Base-by-base conservation (phyloP, 2,329 filamentous ascomycete species). In the Nigrospora sphaerica region DNA sequence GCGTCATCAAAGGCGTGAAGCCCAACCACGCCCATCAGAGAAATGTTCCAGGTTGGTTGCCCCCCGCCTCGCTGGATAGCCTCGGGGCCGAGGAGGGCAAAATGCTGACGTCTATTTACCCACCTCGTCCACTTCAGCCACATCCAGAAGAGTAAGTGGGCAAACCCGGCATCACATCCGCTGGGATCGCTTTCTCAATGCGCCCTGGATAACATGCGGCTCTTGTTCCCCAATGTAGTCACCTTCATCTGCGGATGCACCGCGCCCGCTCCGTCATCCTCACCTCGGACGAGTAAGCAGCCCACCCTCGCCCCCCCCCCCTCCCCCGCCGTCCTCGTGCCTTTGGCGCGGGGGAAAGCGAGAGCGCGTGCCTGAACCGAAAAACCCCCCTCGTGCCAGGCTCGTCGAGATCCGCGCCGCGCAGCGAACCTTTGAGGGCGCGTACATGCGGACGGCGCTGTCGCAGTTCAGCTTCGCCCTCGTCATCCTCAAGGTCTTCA, bases 401-500 rank as follows among this genome's bases (percentile, higher is more conserved):
- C 84, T 98, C 38, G 88, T 96, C 53, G 93, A 97, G 69, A 86
- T 97, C 54, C 88, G 93, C 52, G 93, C 93, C 12, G 88, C 92
- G 12, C 93, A 98, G 64, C 82, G 93, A 46, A 98, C 93, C 2
- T 98, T 97, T 58, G 93, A 98, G 68, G 93, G 93, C 18, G 93
- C 93, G 18, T 98, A 97, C 68, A 86, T 96, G 61, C 87, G 93
- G 50, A 98, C 93, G 0, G 91, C 92, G 3, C 80, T 98, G 17
- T 88, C 88, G 3, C 91, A 97, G 61, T 97, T 97, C 72, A 92
- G 87, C 47, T 97, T 98, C 66, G 85, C 92, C 17, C 82, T 98
- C 42, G 84, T 98, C 52, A 88, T 98, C 44, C 81, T 95, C 55
- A 95, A 95, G 71, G 95, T 98, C 66, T 97, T 98, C 71, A 96